Evolutionary conservation across 73 alveolate species (phyloP).

Genomic region (Tetrahymena thermophila): DNA sequence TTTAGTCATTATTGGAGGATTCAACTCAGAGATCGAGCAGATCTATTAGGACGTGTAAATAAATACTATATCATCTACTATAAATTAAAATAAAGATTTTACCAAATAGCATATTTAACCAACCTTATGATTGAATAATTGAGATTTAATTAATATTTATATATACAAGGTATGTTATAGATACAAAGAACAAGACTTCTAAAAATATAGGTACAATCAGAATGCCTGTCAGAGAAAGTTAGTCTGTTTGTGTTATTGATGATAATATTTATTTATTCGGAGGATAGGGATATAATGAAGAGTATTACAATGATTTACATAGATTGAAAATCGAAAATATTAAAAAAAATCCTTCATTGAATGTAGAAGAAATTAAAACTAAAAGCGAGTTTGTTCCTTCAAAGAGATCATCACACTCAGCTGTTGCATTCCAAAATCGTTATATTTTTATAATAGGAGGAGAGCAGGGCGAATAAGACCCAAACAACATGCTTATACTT

Average conservation of each 20-base stretch:
- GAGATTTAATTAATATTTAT: neutral
- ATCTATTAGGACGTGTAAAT: neutral
- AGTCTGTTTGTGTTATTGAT: constrained; percentile 21
- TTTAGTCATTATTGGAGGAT: constrained; percentile 29
- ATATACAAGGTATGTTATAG: neutral
- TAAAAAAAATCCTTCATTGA: neutral
- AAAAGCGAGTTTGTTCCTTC: constrained; percentile 19
- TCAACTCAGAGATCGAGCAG: constrained; percentile 15
- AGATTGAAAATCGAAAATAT: constrained; percentile 26
- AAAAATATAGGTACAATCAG: neutral
- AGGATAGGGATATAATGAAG: constrained; percentile 23
- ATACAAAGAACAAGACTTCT: neutral
- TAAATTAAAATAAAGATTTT: neutral
- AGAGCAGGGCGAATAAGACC: constrained; percentile 11
- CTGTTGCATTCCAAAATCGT: constrained; percentile 21
- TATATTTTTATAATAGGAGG: constrained; percentile 39
- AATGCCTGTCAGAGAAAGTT: constrained; percentile 12
- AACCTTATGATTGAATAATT: no score
- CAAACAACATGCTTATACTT: constrained; percentile 14
- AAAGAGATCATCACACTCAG: constrained; percentile 29
- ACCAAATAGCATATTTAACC: no score
- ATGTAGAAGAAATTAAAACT: constrained; percentile 22
- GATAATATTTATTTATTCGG: constrained; percentile 34
- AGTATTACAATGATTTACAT: constrained; percentile 26
- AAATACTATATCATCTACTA: neutral